Base-by-base conservation (phyloP, 176 grass and related monocot genomes). In the Musa troglodytarum region DNA sequence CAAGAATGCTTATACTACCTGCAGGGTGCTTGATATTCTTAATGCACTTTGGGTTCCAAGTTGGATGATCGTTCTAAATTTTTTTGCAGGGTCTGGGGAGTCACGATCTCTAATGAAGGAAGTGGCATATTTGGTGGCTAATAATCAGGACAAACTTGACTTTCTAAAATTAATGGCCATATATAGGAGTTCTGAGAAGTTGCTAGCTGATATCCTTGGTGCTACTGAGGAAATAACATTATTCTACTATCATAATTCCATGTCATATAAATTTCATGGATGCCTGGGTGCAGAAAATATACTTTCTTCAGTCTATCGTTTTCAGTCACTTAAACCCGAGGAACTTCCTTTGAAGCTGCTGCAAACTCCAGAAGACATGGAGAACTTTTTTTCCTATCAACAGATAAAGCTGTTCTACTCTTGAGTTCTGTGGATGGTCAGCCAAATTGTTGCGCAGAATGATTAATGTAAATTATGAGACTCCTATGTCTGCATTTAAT, bases 361-460 rank as follows among this genome's bases (percentile, higher is more conserved):
- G 80, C 75, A 80, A 77, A 88, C 82, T 19, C 84, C 71, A 68
- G 81, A 97, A 88, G 90, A 93, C 23, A 74, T 91, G 52, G 71
- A 90, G 51, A 54, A 51, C 53, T 22, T 91, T 85, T 90, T 26
- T 78, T 93, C 13, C 75, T 82, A 75, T 93, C 90, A 80, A 90
- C 94, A 12, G 90, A 97, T 79, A 97, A 85, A 85, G 83, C 90
- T 82, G 53, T 97, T 77, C 67, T 97, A 79, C 80, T 93, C 24
- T 88, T 75, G 94, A 97, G 69, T 85, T 90, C 20, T 93, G 90
- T 83, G 94, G 90, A 62, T 98, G 90, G 94, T 89, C 92, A 76
- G 78, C 78, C 63, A 78, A 74, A 84, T 79, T 89, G 74, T 82
- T 85, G 75, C 73, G 77, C 63, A 79, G 65, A 66, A 83, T 79